Evolutionary conservation across 805 yeast genomes (phyloP), one percentile per base, ranked within the genome.

Genomic region (Yarrowia divulgata): DNA sequence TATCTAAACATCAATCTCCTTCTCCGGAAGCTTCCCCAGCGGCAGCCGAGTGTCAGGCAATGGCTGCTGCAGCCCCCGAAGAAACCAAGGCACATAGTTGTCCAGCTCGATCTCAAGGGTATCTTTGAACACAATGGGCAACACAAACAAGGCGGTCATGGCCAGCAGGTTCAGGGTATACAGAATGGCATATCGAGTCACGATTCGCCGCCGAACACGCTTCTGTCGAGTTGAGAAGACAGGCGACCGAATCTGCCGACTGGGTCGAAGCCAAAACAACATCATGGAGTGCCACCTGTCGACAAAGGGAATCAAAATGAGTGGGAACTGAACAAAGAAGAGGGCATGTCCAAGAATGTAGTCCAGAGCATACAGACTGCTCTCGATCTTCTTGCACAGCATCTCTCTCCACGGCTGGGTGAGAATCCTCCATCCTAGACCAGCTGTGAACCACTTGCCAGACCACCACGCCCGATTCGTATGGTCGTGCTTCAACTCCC

Each of bases 211-310:
- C 8, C 68, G 23, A 89, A 85, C 58, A 4, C 67, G 85, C 43
- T 92, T 89, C 80, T 89, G 95, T 77, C 89, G 89, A 81, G 89
- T 83, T n/a, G 95, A 88, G 77, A 88, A 87, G 76, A 90, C 88
- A 74, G 96, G 96, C 71, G 96, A 91, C 83, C 93, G 88, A 75
- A 89, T 89, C 81, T 88, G 91, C 80, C 90, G 86, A 70, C 91
- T 84, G 72, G 97, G 98, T 79, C 89, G 89, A 81, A 93, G 87
- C 98, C 98, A 93, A 86, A 93, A 90, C 79, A 93, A 84, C 93
- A 93, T 90, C 74, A 91, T 85, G 42, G 97, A 90, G 79, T 93
- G 98, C 90, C 93, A 88, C 82, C 88, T 88, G 81, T 93, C 97
- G 77, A 92, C 81, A 75, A 85, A 84, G 75, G 98, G 98, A 73